Evolutionary conservation across 2,329 filamentous ascomycete species (phyloP).

Genomic region (Cercospora sesami): DNA sequence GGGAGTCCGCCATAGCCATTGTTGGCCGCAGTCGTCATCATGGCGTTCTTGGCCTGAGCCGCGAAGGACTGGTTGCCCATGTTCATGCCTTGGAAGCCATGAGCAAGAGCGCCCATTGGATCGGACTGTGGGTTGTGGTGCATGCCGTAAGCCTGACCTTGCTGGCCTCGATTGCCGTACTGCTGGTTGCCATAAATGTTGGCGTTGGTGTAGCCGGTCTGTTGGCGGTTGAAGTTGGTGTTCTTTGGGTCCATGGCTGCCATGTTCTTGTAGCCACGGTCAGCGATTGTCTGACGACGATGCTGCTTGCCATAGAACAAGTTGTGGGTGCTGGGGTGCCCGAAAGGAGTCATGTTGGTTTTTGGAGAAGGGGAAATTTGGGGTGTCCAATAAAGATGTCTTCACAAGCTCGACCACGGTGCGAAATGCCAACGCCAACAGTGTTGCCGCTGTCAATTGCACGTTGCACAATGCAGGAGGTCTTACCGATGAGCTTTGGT

Average conservation of each 20-base stretch:
- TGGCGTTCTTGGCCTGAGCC: slow-evolving; percentile 39
- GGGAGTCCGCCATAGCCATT: slow-evolving; percentile 35
- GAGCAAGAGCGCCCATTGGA: slow-evolving; percentile 41
- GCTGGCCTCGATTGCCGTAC: slow-evolving; percentile 35
- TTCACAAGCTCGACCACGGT: slow-evolving; percentile 20
- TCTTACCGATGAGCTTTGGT: slow-evolving; percentile 31
- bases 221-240: slow-evolving; percentile 35
- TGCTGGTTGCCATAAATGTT: slow-evolving; percentile 36
- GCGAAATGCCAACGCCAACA: slow-evolving; percentile 16
- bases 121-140: slow-evolving; percentile 36
- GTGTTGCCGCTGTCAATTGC: slow-evolving; percentile 16
- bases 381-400: slow-evolving; percentile 6
- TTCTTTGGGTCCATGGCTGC: slow-evolving; percentile 40
- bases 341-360: slow-evolving; percentile 22
- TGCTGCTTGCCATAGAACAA: slow-evolving; percentile 24
- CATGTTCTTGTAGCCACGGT: slow-evolving; percentile 32
- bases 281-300: slow-evolving; percentile 26
- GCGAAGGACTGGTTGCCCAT: slow-evolving; percentile 39
- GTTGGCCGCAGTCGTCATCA: slow-evolving; percentile 35
- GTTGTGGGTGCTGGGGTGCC: slow-evolving; percentile 19
- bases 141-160: slow-evolving; percentile 39
- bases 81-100: slow-evolving; percentile 45
- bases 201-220: slow-evolving; percentile 35
- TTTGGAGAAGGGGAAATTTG: slow-evolving; percentile 15
- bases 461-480: slow-evolving; percentile 18